Evolutionary conservation across 306 rosid genomes (phyloP), one percentile per base, ranked within the genome.

Genomic region (Canavalia ensiformis): DNA sequence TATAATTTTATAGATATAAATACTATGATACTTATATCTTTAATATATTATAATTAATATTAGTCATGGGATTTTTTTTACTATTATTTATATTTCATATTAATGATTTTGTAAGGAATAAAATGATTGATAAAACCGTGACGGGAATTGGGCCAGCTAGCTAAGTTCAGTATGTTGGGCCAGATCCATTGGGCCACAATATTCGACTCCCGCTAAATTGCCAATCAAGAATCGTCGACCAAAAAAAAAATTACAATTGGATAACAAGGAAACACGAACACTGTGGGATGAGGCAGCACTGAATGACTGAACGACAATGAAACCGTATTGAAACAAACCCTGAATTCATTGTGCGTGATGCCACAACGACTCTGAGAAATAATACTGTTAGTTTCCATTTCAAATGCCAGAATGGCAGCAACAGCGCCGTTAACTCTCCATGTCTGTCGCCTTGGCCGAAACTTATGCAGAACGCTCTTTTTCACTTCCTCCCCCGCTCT

Each of bases 361-460:
- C 81, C 54, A 52, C 55, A 28, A 74, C 60, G 3, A 42, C 2
- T 52, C 31, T 18, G 25, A 18, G 25, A 18, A 18, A 18, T 18
- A 18, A 18, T 18, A 18, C 25, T 18, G 25, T 18, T 18, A 18
- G 10, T 70, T 58, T 47, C 41, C 28, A 33, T 55, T 33, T 58
- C 51, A 51, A 77, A 71, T 77, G 86, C 84, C 34, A 35, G 34
- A 30, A 91, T 91, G 91, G 85, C 90, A n/a, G 85, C 89, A n/a
- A 82, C 91, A 68, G 75, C 88, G 65, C 75, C 84, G 68, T 79
- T 86, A 59, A 57, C 91, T 7, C 83, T 86, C 62, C 88, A 88
- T 80, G 81, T 95, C 85, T 84, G 90, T 65, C 91, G 92, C 85
- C 77, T 92, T 49, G 85, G 88, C 56, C 92, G 88, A 55, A 84